Conservation (phyloP, 2,329 filamentous ascomycete species). For the Trichoderma sp. region DNA sequence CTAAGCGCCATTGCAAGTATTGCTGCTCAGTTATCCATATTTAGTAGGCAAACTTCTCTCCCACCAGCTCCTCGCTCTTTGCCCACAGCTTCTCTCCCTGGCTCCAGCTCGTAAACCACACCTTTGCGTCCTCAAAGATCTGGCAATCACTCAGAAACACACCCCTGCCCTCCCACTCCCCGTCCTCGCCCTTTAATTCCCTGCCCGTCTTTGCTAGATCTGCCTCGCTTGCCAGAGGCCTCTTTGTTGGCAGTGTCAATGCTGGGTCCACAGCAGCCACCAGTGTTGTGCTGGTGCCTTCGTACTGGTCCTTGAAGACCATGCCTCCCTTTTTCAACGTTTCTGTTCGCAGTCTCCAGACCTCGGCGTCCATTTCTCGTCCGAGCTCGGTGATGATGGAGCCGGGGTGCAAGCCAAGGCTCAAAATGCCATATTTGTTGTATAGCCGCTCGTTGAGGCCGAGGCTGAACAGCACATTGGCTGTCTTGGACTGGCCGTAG, state of each 20-base stretch:
- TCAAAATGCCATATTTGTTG: conserved; percentile 5
- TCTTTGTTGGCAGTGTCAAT: not conserved
- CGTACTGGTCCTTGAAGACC: not conserved
- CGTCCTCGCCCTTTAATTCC: conserved; percentile 1
- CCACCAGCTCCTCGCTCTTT: conserved; percentile 11
- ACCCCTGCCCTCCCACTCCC: conserved; percentile 17
- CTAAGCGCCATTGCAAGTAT: not conserved
- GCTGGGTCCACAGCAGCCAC: conserved; percentile 17
- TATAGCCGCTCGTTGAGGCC: conserved; percentile 14
- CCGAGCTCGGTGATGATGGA: not conserved
- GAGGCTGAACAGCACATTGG: conserved; percentile 9
- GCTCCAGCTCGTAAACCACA: conserved; percentile 11
- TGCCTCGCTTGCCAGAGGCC: not conserved
- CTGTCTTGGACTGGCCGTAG: conserved; percentile 21
- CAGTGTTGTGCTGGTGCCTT: conserved; percentile 2
- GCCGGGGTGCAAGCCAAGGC: not conserved
- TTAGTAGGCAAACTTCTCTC: conserved; percentile 1
- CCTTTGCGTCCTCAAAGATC: not conserved
- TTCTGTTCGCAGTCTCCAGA: not conserved
- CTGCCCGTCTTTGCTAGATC: conserved; percentile 1
- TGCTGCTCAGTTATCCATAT: not conserved
- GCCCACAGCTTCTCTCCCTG: conserved; percentile 10
- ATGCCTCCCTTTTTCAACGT: not conserved
- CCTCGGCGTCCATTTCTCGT: not conserved
- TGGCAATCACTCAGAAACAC: conserved; percentile 16